Evolutionary conservation across 1,284 basidiomycete genomes (phyloP).

Genomic region (Malassezia sympodialis): DNA sequence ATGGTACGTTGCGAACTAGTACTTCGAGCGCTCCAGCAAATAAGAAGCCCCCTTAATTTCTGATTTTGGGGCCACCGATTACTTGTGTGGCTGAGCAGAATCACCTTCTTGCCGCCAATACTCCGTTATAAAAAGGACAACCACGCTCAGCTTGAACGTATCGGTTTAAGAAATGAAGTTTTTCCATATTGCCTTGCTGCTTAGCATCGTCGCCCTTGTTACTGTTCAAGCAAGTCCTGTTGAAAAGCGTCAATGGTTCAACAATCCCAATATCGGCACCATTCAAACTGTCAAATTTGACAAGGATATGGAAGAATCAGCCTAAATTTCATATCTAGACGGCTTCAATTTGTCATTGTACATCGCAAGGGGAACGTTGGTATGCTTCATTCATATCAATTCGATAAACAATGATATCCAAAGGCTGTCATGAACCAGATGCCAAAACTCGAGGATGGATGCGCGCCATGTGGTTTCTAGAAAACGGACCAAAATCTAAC

Average conservation of each 20-base stretch:
- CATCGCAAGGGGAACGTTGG: too few species aligned
- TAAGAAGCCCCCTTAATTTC: too few species aligned
- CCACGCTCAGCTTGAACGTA: background rate
- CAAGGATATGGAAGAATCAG: background rate
- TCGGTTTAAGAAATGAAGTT: background rate
- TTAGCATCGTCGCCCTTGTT: background rate
- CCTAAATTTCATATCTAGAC: background rate
- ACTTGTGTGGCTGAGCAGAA: background rate
- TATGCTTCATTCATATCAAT: too few species aligned
- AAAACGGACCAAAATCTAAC: too few species aligned
- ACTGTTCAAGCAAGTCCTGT: background rate
- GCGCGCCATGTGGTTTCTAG: too few species aligned
- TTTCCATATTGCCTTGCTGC: background rate
- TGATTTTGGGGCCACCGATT: background rate
- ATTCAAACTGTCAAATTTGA: background rate
- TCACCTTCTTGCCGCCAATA: background rate
- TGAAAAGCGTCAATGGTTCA: background rate
- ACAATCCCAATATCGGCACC: background rate
- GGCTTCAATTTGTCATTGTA: background rate
- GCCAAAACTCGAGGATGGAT: too few species aligned
- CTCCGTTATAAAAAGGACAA: background rate
- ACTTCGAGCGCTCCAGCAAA: too few species aligned
- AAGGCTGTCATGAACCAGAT: too few species aligned
- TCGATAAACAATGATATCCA: too few species aligned
- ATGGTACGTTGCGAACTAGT: too few species aligned